Percentiles rank a stretch among this genome's conserved stretches.
These are phyloP conservation scores for Penicillium sumatraense DNA, from an alignment of 2,329 filamentous ascomycete species.

Conservation along the genomic window DNA sequence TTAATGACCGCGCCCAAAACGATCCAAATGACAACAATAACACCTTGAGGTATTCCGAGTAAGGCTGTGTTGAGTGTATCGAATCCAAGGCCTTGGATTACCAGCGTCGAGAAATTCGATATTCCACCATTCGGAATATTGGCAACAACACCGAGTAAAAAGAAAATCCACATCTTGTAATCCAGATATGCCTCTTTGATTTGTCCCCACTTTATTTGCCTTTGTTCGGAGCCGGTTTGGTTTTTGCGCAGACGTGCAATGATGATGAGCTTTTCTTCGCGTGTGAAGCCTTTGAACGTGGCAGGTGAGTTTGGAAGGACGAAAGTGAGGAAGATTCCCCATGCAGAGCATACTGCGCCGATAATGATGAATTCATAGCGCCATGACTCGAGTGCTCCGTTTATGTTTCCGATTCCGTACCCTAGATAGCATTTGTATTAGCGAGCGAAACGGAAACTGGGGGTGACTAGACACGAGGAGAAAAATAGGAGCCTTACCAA, in stretches of 20 bases:
- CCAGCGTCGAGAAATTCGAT: constrained; percentile 34
- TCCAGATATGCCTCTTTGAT: constrained; percentile 16
- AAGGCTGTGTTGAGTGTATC: constrained; percentile 39
- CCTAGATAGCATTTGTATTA: constrained; percentile 31
- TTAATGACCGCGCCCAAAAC: constrained; percentile 24
- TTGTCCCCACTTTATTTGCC: constrained; percentile 14
- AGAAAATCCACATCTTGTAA: constrained; percentile 17
- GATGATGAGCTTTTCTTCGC: constrained; percentile 38
- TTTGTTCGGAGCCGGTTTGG: constrained; percentile 24
- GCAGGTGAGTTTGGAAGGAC: constrained; percentile 43
- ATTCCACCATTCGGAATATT: constrained; percentile 38
- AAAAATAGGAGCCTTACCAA: constrained; percentile 38
- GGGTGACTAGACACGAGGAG: background rate
- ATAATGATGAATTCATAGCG: constrained; percentile 36
- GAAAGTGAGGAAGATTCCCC: constrained; percentile 19
- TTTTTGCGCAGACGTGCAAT: constrained; percentile 28
- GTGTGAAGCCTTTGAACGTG: constrained; percentile 37
- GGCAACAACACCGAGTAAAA: constrained; percentile 6
- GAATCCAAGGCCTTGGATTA: constrained; percentile 49
- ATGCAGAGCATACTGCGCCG: constrained; percentile 34
- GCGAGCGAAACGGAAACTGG: too few species aligned
- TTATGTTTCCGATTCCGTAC: constrained; percentile 50
- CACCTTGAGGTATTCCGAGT: constrained; percentile 44
- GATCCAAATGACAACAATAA: constrained; percentile 35
- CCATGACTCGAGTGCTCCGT: constrained; percentile 26